Percentiles rank a stretch among this genome's conserved stretches.
Evolutionary conservation across 345 rosid species (phyloP).

Genomic region (Anastatica hierochuntica): DNA sequence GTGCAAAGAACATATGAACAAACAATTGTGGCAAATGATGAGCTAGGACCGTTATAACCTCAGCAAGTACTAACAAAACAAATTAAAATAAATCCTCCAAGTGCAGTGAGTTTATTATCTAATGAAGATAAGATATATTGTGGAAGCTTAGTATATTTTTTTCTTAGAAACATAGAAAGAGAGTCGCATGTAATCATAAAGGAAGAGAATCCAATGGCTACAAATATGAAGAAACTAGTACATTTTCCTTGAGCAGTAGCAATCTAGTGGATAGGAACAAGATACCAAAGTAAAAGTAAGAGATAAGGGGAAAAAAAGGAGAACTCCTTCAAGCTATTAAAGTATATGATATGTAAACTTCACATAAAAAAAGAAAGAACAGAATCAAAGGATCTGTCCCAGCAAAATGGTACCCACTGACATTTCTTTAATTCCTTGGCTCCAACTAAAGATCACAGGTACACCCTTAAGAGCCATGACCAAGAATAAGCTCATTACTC

Average conservation of each 20-base stretch:
- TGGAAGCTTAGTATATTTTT: not conserved
- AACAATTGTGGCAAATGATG: no score
- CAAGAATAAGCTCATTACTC: no score
- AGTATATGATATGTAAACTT: slow-evolving; percentile 12
- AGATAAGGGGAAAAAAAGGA: slow-evolving; percentile 12
- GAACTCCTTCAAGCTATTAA: slow-evolving; percentile 8
- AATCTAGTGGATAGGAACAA: slow-evolving; percentile 24
- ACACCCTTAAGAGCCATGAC: no score
- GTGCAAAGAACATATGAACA: no score
- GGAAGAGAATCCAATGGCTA: slow-evolving; percentile 13
- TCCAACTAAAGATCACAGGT: no score
- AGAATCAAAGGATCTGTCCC: no score
- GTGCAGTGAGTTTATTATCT: no score
- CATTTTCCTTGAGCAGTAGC: slow-evolving; percentile 11
- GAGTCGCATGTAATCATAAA: slow-evolving; percentile 4
- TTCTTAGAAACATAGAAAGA: not conserved
- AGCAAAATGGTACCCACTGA: no score
- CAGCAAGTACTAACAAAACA: no score
- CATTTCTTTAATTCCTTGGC: no score
- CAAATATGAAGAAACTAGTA: slow-evolving; percentile 10
- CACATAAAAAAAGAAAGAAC: slow-evolving; percentile 1
- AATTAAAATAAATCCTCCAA: no score
- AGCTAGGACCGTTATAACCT: no score
- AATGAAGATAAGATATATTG: not conserved
- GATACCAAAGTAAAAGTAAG: slow-evolving; percentile 27